phyloP scores from a whole-genome alignment of 2,329 filamentous ascomycete genomes.

The Fusarium sp. region DNA sequence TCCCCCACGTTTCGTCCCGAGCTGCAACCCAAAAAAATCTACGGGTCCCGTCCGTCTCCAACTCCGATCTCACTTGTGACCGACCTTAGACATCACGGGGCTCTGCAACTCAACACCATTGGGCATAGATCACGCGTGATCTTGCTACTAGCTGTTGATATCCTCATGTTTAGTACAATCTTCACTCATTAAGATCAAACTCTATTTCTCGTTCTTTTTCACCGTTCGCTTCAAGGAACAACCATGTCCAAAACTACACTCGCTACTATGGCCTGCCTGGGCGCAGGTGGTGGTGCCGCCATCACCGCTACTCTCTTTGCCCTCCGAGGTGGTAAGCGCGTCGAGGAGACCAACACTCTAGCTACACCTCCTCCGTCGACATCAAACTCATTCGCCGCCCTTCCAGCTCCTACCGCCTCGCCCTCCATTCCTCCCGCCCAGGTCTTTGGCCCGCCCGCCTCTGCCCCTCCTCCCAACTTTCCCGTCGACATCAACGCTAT shows the following conservation, averaged over 20 bases:
- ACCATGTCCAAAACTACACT: conserved; percentile 82
- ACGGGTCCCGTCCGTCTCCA: conserved; percentile 2
- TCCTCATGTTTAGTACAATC: neutral
- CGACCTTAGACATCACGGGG: conserved; percentile 31
- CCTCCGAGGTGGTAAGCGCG: conserved; percentile 62
- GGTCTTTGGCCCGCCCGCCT: conserved; percentile 54
- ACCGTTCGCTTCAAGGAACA: neutral
- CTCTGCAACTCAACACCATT: conserved; percentile 30
- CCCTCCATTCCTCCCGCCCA: conserved; percentile 68
- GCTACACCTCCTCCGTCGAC: conserved; percentile 48
- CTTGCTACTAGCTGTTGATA: neutral
- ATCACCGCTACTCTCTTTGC: conserved; percentile 76
- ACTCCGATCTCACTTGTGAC: conserved; percentile 25
- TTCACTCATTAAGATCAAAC: conserved; percentile 8
- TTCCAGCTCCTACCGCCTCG: conserved; percentile 45
- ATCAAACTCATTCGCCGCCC: conserved; percentile 46
- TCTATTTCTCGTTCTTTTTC: neutral
- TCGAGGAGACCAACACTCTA: conserved; percentile 50
- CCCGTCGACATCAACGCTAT: conserved; percentile 56
- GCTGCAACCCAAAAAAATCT: conserved; percentile 29
- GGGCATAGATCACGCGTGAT: conserved; percentile 27
- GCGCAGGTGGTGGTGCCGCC: conserved; percentile 80
- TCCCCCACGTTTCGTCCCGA: conserved; percentile 36
- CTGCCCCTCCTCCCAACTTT: conserved; percentile 45
- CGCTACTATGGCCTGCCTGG: conserved; percentile 78